These are phyloP conservation scores for Saposhnikovia divaricata DNA, from an alignment of 129 eudicot species.

Conservation along the genomic window DNA sequence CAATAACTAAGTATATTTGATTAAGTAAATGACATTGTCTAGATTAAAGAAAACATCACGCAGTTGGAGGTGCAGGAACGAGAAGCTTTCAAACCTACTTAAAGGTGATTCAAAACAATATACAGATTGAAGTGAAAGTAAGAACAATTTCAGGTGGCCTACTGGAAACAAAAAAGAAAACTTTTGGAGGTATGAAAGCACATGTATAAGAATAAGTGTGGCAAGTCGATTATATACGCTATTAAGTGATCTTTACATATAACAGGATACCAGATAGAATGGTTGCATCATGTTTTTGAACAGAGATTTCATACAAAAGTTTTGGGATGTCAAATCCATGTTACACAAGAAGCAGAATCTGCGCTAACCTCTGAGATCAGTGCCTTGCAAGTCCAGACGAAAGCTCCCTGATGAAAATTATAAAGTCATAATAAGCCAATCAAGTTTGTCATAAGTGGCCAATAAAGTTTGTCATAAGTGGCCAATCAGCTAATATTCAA, in stretches of 20 bases:
- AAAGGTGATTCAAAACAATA: background rate
- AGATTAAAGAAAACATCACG: background rate
- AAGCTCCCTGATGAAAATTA: conserved; percentile 69
- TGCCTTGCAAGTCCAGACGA: conserved; percentile 79
- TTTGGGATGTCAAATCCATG: background rate
- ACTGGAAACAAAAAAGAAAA: background rate
- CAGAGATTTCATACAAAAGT: background rate
- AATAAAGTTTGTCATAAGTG: background rate
- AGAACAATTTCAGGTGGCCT: background rate
- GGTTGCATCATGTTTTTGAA: background rate
- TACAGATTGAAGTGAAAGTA: background rate
- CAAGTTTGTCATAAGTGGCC: background rate
- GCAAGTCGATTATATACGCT: background rate
- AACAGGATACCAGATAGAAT: background rate
- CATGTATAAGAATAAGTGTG: background rate
- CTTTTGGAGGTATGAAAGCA: background rate
- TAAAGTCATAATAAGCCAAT: conserved; percentile 5
- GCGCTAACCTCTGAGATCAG: conserved; percentile 71
- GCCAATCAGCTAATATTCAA: background rate
- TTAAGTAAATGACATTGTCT: background rate
- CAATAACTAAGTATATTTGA: background rate
- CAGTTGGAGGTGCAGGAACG: background rate
- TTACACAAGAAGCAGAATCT: background rate
- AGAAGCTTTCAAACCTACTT: background rate
- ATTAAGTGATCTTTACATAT: background rate